These are phyloP conservation scores for Acidiella bohemica DNA, from an alignment of 495 filamentous ascomycete genomes.

Conservation along the genomic window DNA sequence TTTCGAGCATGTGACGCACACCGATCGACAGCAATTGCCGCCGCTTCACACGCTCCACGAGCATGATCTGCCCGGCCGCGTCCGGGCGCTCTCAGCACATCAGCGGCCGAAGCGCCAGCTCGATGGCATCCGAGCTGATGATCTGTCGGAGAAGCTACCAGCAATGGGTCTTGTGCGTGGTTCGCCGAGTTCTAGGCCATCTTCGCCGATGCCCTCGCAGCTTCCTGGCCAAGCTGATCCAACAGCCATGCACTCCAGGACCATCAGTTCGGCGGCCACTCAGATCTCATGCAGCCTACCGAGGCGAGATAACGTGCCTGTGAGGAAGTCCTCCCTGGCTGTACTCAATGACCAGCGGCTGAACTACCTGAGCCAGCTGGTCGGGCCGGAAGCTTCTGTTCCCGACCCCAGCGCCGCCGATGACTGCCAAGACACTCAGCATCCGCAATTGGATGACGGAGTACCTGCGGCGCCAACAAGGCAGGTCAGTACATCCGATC, in stretches of 20 bases:
- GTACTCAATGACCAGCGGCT: slow-evolving; percentile 1
- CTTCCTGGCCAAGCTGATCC: too few relatives aligned
- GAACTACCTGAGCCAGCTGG: background rate
- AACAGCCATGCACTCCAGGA: too few relatives aligned
- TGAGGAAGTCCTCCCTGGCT: slow-evolving; percentile 3
- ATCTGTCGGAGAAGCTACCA: slow-evolving; percentile 35
- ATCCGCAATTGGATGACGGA: background rate
- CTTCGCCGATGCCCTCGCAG: slow-evolving; percentile 1
- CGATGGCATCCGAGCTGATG: slow-evolving; percentile 48
- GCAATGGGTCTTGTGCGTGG: slow-evolving; percentile 3
- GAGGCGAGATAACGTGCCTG: too few relatives aligned
- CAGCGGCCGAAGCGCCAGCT: slow-evolving; percentile 48
- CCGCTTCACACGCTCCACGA: slow-evolving; percentile 42
- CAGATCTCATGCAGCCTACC: too few relatives aligned
- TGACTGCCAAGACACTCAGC: background rate
- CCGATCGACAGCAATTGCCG: slow-evolving; percentile 49
- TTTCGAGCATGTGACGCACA: slow-evolving; percentile 79
- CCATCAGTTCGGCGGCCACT: too few relatives aligned
- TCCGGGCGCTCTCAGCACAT: slow-evolving; percentile 52
- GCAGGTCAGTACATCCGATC: too few relatives aligned
- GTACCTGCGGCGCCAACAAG: background rate
- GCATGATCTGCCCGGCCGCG: slow-evolving; percentile 51
- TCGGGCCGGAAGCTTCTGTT: too few relatives aligned
- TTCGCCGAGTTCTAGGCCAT: slow-evolving; percentile 6
- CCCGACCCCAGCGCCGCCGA: background rate